Conservation (phyloP, 768 basidiomycete genomes). For the Panaeolus cyanescens region DNA sequence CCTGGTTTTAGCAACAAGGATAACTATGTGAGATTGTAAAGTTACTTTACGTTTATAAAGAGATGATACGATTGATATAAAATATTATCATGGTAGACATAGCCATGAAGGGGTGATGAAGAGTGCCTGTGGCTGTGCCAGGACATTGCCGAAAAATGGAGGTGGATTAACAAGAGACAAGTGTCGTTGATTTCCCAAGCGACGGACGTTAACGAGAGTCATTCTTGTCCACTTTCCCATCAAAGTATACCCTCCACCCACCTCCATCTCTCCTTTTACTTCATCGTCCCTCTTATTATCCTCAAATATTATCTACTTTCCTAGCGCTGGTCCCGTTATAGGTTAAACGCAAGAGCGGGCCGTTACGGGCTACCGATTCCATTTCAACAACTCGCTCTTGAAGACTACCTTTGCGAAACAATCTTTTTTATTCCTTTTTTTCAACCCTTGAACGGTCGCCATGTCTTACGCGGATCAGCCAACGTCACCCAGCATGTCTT, state of each 20-base stretch:
- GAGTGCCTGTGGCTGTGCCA: conserved; percentile 18
- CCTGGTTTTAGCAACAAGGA: neutral
- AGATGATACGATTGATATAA: neutral
- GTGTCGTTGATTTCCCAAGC: neutral
- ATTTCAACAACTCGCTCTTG: conserved; percentile 16
- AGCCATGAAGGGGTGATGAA: neutral
- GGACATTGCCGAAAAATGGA: conserved; percentile 7
- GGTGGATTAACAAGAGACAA: conserved; percentile 1
- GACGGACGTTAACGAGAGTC: neutral
- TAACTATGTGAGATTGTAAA: neutral
- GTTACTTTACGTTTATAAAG: neutral
- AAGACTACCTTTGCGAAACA: conserved; percentile 17
- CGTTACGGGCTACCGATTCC: conserved; percentile 5
- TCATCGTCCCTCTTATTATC: conserved; percentile 23
- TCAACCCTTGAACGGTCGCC: conserved; percentile 29
- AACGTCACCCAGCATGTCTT: conserved; percentile 64
- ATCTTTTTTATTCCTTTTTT: conserved; percentile 17
- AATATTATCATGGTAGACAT: neutral
- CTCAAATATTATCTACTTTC: conserved; percentile 23
- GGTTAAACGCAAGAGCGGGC: conserved; percentile 18
- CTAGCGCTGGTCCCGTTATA: conserved; percentile 49
- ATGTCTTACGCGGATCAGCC: conserved; percentile 69
- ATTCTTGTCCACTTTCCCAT: conserved; percentile 19
- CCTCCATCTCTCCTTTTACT: conserved; percentile 20
- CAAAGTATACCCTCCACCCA: conserved; percentile 38